Conservation (phyloP, 2,329 filamentous ascomycete genomes). For the Colletotrichum sojae region DNA sequence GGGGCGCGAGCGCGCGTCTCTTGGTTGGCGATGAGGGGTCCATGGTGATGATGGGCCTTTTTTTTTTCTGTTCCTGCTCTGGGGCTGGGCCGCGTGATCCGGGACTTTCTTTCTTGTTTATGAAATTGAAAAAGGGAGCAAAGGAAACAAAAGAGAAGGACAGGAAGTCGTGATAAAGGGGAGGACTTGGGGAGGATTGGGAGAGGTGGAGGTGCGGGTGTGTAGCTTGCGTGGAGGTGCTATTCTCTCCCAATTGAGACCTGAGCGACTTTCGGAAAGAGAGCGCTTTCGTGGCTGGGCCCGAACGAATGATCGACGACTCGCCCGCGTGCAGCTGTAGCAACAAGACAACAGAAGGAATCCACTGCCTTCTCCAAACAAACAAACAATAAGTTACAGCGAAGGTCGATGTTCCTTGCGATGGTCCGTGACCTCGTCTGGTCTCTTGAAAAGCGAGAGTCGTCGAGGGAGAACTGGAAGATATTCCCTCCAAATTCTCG, state of each 20-base stretch:
- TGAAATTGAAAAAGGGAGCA: neutral
- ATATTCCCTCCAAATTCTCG: slow-evolving; percentile 1
- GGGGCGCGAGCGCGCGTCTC: slow-evolving; percentile 63
- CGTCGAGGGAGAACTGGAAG: slow-evolving; percentile 5
- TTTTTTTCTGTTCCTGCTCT: neutral
- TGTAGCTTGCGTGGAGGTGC: slow-evolving; percentile 9
- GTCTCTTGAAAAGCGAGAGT: slow-evolving; percentile 3
- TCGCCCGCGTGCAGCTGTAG: slow-evolving; percentile 40
- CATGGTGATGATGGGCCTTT: slow-evolving; percentile 23
- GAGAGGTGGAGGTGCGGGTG: neutral
- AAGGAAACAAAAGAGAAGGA: slow-evolving; percentile 2
- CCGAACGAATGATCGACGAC: slow-evolving; percentile 36
- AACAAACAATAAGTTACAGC: slow-evolving; percentile 17
- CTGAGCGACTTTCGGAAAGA: slow-evolving; percentile 22
- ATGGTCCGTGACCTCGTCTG: neutral
- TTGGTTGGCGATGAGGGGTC: slow-evolving; percentile 56
- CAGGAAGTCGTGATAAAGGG: neutral
- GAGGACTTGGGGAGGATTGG: neutral
- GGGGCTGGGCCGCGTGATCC: too few species aligned
- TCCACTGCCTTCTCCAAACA: slow-evolving; percentile 28
- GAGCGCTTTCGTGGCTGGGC: slow-evolving; percentile 31
- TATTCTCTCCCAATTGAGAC: slow-evolving; percentile 13
- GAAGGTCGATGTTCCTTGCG: neutral
- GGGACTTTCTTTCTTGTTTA: neutral
- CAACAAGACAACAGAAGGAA: slow-evolving; percentile 29